Base-by-base conservation (phyloP, 108 stramenopile genomes). In the Skeletonema potamos region DNA sequence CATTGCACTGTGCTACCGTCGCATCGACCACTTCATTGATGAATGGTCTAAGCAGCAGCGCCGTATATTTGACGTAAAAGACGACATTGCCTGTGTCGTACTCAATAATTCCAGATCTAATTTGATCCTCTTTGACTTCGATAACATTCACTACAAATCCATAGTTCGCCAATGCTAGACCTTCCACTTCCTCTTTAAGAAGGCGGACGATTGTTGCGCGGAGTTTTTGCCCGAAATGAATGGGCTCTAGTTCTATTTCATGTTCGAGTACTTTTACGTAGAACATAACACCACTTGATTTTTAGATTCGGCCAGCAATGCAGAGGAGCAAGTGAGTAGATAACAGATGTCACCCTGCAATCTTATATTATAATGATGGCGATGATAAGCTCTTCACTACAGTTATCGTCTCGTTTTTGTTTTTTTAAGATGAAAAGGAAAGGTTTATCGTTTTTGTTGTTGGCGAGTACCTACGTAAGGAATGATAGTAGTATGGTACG, bases 21-120 rank as follows among this genome's bases (percentile, higher is more conserved):
- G 97, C 95, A 81, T 97, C 97, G 26, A 97, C 68, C 10, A 97
- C 97, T 79, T 97, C 97, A 63, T 96, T 89, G 54, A 87, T 83
- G 68, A 96, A 96, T 27, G 95, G 95, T 13, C 97, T 75, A 11
- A 97, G 66, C 22, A 97, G 71, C 58, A 97, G 70, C 0, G 95
- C 97, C 27, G 88, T 89, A 66, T 96, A 97, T 63, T 92, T 91
- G 68, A 95, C 97, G 15, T 87, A 86, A 71, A 94, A 94, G 9
- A 89, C 84, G 20, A 96, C 95, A 74, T 92, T 81, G 5, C 94
- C 95, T 8, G 91, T 92, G 72, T 95, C 94, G 73, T 97, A 94
- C 64, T 97, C 97, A 58, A 97, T 94, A 32, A 95, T 86, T n/a
- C 94, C 95, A 26, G 87, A 88, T 68, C 83, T 84, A 68, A 97